Percentiles rank a stretch among this genome's conserved stretches.
Conservation (phyloP, 225 moss, liverwort and hornwort genomes). For the Marchantia polymorpha region DNA sequence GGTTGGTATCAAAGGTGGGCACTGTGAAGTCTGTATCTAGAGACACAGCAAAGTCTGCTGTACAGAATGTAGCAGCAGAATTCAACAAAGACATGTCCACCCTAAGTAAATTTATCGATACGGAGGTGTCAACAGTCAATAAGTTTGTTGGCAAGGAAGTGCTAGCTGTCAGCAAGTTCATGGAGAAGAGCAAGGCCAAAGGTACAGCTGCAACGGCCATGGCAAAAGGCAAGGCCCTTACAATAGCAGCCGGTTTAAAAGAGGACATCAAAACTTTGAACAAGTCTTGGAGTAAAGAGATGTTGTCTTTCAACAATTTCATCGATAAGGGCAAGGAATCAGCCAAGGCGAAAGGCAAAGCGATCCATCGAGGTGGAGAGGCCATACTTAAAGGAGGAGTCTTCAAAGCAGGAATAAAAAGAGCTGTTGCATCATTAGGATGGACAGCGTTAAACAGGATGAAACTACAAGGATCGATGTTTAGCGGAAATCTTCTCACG, state of each 20-base stretch:
- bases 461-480: no score
- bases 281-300: not conserved
- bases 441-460: no score
- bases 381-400: no score
- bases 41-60: not conserved
- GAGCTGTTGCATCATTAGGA: no score
- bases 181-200: not conserved
- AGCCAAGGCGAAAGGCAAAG: no score
- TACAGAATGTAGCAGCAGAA: not conserved
- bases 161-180: not conserved
- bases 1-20: slow-evolving; percentile 9
- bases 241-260: not conserved
- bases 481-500: no score
- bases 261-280: not conserved
- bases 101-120: not conserved
- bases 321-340: not conserved
- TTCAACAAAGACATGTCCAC: not conserved
- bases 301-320: not conserved
- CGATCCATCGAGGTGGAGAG: no score
- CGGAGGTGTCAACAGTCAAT: not conserved
- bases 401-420: no score
- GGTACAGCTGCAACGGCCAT: no score
- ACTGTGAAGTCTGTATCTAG: not conserved
- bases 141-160: not conserved
- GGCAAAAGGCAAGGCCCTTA: no score